Base-by-base conservation (phyloP, 148 eudicot genomes). In the Rhododendron simsii region DNA sequence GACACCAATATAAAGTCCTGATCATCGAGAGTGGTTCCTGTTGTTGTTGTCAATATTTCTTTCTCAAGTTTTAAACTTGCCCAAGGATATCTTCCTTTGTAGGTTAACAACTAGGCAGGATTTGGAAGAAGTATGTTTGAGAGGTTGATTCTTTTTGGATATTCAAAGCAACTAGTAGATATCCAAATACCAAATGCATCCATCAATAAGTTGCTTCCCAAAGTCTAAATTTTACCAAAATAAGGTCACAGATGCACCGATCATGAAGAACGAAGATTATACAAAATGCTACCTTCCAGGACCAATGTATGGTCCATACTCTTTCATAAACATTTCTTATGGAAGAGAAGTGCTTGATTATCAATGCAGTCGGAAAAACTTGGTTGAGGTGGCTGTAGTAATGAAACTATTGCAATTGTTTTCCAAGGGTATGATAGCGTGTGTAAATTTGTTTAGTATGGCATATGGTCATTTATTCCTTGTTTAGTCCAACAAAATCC, bases 141-240 rank as follows among this genome's bases (percentile, higher is more conserved):
- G 84, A 91, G 97, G 84, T 81, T 95, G 84, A 94, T 93, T 85
- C 80, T 80, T 28, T 67, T 94, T 88, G 94, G 96, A 16, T 87
- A 89, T 88, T 57, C 90, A 13, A 94, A 92, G 88, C 92, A 91
- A 83, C 95, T 94, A 44, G 89, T 95, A 53, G 87, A 92, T 84
- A 73, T 92, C 81, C 97, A 95, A 95, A 30, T 94, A 95, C 93
- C 82, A 96, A 41, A 95, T 95, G 98, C 98, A 95, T 85, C 98
- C 97, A 2, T 89, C 87, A 23, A 94, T 95, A 14, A 95, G 97
- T 85, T 86, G 86, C n/a, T 95, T 95, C 87, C 95, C 97, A 79
- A 92, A 92, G 88, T 80, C 71, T 16, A 87, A 88, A 18, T 94
- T 95, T 79, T 94, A 95, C 81, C 84, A 7, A 63, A 91, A 92